Conservation (phyloP, 208 protist genomes). For the Herpetomonas tarakana region DNA sequence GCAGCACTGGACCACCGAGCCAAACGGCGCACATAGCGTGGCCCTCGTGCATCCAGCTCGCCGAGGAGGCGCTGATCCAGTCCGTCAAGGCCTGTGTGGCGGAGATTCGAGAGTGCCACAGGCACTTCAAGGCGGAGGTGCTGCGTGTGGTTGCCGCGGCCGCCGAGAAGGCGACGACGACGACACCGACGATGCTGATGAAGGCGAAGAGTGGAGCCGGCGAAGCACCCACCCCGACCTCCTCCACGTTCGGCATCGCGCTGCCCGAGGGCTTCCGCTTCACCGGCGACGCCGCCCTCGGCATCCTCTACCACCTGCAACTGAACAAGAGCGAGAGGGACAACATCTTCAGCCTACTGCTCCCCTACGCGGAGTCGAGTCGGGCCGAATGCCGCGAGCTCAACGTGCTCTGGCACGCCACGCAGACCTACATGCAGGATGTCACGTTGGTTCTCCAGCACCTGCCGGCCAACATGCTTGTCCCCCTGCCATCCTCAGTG, state of each 20-base stretch:
- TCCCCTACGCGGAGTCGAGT: slow-evolving; percentile 47
- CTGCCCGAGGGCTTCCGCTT: slow-evolving; percentile 15
- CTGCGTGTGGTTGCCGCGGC: slow-evolving; percentile 2
- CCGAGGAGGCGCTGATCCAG: slow-evolving; percentile 37
- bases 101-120: slow-evolving; percentile 9
- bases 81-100: slow-evolving; percentile 17
- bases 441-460: slow-evolving; percentile 55
- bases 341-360: slow-evolving; percentile 38
- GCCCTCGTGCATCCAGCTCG: slow-evolving; percentile 14
- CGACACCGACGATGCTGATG: background rate
- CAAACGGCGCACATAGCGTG: background rate
- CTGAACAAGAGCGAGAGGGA: slow-evolving; percentile 25
- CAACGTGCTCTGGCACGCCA: slow-evolving; percentile 71
- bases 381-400: slow-evolving; percentile 61
- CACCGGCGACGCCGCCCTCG: slow-evolving; percentile 17
- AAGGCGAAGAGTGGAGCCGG: background rate
- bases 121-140: slow-evolving; percentile 11
- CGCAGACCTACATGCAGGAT: slow-evolving; percentile 68
- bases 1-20: background rate
- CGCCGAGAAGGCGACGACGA: background rate
- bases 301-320: slow-evolving; percentile 23
- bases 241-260: slow-evolving; percentile 1
- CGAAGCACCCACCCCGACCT: background rate
- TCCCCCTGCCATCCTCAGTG: slow-evolving; percentile 56
- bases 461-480: slow-evolving; percentile 26